phyloP scores from a whole-genome alignment of 306 rosid species.

The Parietaria judaica region DNA sequence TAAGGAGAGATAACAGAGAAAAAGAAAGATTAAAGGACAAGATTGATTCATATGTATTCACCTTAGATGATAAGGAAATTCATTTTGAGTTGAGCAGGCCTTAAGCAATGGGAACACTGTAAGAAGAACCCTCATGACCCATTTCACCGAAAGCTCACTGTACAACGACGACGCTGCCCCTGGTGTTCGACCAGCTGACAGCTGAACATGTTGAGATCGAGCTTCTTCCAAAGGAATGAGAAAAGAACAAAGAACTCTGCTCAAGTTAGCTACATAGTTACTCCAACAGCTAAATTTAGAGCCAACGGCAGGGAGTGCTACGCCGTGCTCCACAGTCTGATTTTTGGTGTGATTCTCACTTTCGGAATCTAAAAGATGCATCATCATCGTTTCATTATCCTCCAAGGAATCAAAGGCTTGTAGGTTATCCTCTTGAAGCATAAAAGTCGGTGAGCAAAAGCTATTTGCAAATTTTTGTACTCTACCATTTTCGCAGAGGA shows the following conservation, averaged over 20 bases:
- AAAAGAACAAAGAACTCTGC: constrained; percentile 80
- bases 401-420: constrained; percentile 33
- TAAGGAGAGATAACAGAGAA: neutral
- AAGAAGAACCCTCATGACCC: constrained; percentile 73
- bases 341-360: constrained; percentile 26
- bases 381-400: constrained; percentile 24
- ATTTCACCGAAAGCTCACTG: constrained; percentile 65
- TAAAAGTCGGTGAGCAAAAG: constrained; percentile 87
- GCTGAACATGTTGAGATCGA: constrained; percentile 41
- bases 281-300: constrained; percentile 59
- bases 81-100: constrained; percentile 78
- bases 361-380: constrained; percentile 30
- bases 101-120: constrained; percentile 77
- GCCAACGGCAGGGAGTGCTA: constrained; percentile 29
- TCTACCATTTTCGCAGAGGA: constrained; percentile 90
- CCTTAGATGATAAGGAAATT: constrained; percentile 70
- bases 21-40: constrained; percentile 13
- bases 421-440: constrained; percentile 64
- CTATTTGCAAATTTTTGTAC: constrained; percentile 93
- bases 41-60: constrained; percentile 19
- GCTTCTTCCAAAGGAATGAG: constrained; percentile 53
- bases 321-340: constrained; percentile 30
- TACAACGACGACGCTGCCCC: constrained; percentile 54
- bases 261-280: constrained; percentile 57
- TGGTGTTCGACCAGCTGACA: constrained; percentile 48